These are phyloP conservation scores for Erysimum cheiri DNA, from an alignment of 441 rosid species.

Conservation along the genomic window DNA sequence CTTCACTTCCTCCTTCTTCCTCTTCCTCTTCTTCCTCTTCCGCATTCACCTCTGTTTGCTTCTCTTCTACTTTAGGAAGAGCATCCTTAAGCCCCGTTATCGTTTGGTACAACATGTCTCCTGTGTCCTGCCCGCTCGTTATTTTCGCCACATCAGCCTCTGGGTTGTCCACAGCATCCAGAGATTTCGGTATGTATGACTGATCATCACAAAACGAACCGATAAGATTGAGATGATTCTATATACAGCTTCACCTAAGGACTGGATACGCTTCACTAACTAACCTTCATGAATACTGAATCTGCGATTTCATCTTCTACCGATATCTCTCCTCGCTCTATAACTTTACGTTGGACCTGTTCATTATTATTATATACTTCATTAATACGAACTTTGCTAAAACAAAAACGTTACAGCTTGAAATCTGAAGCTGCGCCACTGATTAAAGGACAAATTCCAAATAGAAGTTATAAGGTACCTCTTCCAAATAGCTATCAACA, in stretches of 20 bases:
- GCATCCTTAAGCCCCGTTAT: slow-evolving; percentile 83
- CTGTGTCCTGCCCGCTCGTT: slow-evolving; percentile 75
- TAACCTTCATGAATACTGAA: slow-evolving; percentile 88
- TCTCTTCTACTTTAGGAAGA: slow-evolving; percentile 48
- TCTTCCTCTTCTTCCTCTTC: slow-evolving; percentile 45
- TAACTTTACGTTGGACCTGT: slow-evolving; percentile 81
- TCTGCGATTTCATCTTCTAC: slow-evolving; percentile 95
- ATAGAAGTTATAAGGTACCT: slow-evolving; percentile 49
- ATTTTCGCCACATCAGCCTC: slow-evolving; percentile 75
- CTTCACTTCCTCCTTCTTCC: slow-evolving; percentile 34
- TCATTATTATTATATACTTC: slow-evolving; percentile 13
- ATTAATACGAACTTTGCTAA: background rate
- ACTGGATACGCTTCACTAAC: slow-evolving; percentile 45
- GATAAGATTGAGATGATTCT: background rate
- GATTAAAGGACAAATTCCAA: background rate
- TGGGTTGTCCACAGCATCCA: slow-evolving; percentile 73
- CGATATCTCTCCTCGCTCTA: slow-evolving; percentile 69
- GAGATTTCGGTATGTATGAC: slow-evolving; percentile 86
- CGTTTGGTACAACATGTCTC: slow-evolving; percentile 72
- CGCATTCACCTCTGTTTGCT: slow-evolving; percentile 35
- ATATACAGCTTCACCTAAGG: background rate
- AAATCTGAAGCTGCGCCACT: background rate
- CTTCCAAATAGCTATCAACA: slow-evolving; percentile 84
- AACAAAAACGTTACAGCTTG: background rate
- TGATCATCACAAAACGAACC: slow-evolving; percentile 33